Evolutionary conservation across 441 rosid genomes (phyloP).

Genomic region (Euphorbia schlechtendalii): DNA sequence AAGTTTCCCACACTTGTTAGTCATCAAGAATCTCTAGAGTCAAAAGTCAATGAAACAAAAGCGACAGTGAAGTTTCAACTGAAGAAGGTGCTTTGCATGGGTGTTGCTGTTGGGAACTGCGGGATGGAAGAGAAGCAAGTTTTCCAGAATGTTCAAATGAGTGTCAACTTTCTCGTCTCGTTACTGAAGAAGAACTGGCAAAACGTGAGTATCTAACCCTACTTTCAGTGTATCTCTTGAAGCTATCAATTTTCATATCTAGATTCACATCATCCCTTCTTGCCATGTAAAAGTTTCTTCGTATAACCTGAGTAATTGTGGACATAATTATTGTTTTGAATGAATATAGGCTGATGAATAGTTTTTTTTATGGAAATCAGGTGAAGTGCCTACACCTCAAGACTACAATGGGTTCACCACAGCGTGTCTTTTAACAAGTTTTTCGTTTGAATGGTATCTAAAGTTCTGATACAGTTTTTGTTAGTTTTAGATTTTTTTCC

Average conservation of each 20-base stretch:
- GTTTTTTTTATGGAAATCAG: constrained; percentile 29
- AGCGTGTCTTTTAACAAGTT: constrained; percentile 46
- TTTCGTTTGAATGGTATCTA: neutral
- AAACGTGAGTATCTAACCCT: constrained; percentile 44
- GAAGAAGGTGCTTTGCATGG: constrained; percentile 98
- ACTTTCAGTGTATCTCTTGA: neutral
- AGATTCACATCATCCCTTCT: neutral
- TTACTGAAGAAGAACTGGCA: constrained; percentile 97
- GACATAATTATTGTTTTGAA: too few species aligned
- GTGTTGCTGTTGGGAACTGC: constrained; percentile 84
- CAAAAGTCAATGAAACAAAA: constrained; percentile 20
- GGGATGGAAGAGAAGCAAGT: constrained; percentile 19
- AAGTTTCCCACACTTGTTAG: constrained; percentile 92
- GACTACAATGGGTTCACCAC: constrained; percentile 83
- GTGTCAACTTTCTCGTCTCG: constrained; percentile 88
- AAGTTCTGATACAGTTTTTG: neutral
- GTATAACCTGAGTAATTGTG: neutral
- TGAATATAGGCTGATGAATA: neutral
- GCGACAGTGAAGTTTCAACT: constrained; percentile 82
- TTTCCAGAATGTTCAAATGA: constrained; percentile 92
- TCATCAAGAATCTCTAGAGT: constrained; percentile 89
- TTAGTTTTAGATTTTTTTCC: neutral
- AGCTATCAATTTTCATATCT: too few species aligned
- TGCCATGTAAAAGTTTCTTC: too few species aligned
- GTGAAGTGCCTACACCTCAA: constrained; percentile 86